These are phyloP conservation scores for Aureobasidium namibiae DNA, from an alignment of 2,329 filamentous ascomycete species.

Conservation along the genomic window DNA sequence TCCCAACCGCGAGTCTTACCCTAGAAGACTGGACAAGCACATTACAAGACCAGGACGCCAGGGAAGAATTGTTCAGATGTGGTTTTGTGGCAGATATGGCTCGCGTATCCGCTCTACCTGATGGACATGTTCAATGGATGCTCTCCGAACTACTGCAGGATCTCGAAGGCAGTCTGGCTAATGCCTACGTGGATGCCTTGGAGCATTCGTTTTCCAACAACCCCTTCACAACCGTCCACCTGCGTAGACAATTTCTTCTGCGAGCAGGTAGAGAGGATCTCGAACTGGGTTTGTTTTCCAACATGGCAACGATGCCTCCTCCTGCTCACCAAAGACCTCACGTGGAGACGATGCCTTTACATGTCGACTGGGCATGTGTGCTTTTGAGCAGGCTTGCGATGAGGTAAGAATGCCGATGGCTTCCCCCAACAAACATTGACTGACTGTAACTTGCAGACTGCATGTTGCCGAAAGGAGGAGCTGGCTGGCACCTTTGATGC, in stretches of 20 bases:
- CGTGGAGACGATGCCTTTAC: background rate
- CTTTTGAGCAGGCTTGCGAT: background rate
- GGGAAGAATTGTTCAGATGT: constrained; percentile 34
- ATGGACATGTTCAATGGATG: constrained; percentile 35
- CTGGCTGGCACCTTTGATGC: constrained; percentile 30
- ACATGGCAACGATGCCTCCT: constrained; percentile 1
- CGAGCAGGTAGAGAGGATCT: constrained; percentile 3
- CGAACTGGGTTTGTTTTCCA: background rate
- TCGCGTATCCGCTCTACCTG: constrained; percentile 28
- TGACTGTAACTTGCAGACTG: background rate
- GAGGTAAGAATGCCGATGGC: background rate
- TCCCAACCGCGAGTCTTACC: constrained; percentile 24
- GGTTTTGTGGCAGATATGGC: constrained; percentile 35
- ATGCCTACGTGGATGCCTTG: constrained; percentile 26
- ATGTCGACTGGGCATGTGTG: background rate
- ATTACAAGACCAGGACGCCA: constrained; percentile 26
- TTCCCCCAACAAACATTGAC: background rate
- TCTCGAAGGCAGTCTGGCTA: constrained; percentile 27
- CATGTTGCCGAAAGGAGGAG: constrained; percentile 39
- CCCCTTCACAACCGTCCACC: background rate
- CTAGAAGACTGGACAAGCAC: constrained; percentile 26
- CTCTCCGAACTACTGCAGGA: constrained; percentile 27
- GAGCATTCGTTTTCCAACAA: background rate
- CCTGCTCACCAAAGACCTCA: constrained; percentile 14
- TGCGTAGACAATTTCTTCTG: constrained; percentile 7